Conservation (phyloP, 768 basidiomycete species). For the Hypholoma fasciculare region DNA sequence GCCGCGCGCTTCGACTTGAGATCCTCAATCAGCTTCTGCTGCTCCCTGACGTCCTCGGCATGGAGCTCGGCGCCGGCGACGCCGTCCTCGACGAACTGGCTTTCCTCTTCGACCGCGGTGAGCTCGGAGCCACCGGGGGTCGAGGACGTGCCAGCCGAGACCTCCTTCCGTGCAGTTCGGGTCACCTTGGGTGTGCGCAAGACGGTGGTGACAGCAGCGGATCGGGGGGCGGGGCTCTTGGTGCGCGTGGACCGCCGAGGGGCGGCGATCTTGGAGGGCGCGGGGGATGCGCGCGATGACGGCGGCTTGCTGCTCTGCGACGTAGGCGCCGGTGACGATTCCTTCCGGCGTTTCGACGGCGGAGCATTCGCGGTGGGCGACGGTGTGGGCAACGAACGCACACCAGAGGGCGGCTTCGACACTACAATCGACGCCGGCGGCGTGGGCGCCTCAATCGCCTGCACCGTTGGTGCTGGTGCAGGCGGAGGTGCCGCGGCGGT, state of each 20-base stretch:
- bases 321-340: conserved; percentile 52
- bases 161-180: conserved; percentile 30
- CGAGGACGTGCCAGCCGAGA: conserved; percentile 29
- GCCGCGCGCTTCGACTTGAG: conserved; percentile 65
- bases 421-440: conserved; percentile 10
- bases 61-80: conserved; percentile 63
- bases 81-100: conserved; percentile 48
- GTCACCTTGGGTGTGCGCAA: conserved; percentile 36
- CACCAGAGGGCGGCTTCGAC: conserved; percentile 27
- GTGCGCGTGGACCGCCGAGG: conserved; percentile 37
- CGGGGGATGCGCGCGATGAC: conserved; percentile 21
- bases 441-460: conserved; percentile 14
- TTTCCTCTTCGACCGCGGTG: conserved; percentile 67
- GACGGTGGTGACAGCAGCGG: conserved; percentile 29
- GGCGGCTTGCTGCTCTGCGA: conserved; percentile 29
- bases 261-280: conserved; percentile 22
- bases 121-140: conserved; percentile 58
- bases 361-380: conserved; percentile 40
- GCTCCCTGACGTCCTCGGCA: conserved; percentile 72
- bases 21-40: conserved; percentile 72
- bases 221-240: conserved; percentile 40
- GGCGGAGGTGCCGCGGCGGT: conserved; percentile 27
- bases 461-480: conserved; percentile 22
- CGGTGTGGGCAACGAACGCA: conserved; percentile 39
- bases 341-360: conserved; percentile 66